phyloP scores from a whole-genome alignment of 163 green algal genomes.

The Prototheca cutis region DNA sequence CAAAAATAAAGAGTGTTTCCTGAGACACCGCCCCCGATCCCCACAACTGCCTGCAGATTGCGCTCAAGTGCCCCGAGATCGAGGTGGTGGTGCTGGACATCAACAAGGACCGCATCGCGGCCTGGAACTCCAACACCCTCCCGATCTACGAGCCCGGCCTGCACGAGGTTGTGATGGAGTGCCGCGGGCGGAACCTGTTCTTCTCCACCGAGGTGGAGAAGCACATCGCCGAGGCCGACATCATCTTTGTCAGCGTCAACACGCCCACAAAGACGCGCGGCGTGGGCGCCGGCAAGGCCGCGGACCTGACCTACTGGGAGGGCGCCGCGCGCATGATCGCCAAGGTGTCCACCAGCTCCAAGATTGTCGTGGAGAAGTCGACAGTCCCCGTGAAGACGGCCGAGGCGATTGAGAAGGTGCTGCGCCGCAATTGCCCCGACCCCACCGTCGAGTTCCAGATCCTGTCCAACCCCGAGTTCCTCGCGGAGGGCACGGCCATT shows the following conservation, averaged over 20 bases:
- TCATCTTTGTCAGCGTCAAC: constrained; percentile 98
- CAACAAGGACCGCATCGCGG: constrained; percentile 81
- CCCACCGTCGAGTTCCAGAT: constrained; percentile 86
- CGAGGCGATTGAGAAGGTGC: constrained; percentile 97
- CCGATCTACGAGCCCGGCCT: constrained; percentile 99
- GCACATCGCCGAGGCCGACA: constrained; percentile 84
- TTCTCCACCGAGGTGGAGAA: constrained; percentile 94
- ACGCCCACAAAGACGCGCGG: constrained; percentile 98
- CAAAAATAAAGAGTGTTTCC: too few relatives aligned
- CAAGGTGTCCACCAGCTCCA: constrained; percentile 64
- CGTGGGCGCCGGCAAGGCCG: constrained; percentile 91
- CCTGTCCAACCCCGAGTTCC: constrained; percentile 98
- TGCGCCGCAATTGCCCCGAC: constrained; percentile 78
- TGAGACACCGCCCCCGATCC: background rate
- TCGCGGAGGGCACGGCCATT: constrained; percentile 97
- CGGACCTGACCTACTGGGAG: constrained; percentile 99
- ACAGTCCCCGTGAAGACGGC: constrained; percentile 99
- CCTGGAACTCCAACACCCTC: constrained; percentile 93
- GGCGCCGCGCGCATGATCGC: constrained; percentile 92
- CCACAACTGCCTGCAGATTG: constrained; percentile 49
- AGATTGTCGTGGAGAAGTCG: constrained; percentile 99
- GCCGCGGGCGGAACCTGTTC: constrained; percentile 90
- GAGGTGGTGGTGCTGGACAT: constrained; percentile 94
- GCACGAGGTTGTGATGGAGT: constrained; percentile 79
- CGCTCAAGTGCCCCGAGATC: constrained; percentile 89